Evolutionary conservation across 192 early-diverging fungal species (phyloP).

Genomic region (Umbelopsis ramanniana): DNA sequence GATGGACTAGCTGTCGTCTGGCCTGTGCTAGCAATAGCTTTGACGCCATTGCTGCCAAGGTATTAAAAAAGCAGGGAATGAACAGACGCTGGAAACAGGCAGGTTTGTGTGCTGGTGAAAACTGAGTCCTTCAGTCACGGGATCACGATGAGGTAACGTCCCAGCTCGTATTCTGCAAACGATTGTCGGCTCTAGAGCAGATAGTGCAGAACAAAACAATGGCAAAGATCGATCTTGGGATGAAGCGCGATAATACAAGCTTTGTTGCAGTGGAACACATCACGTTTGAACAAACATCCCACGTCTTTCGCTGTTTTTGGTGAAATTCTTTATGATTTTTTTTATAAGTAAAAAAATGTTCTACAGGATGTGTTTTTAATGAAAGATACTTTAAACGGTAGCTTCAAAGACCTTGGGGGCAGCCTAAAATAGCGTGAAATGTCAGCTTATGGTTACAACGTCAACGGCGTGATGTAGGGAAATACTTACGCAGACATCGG

Average conservation of each 20-base stretch:
- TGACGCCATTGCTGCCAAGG: constrained; percentile 8
- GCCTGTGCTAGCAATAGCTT: constrained; percentile 4
- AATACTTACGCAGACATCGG: constrained; percentile 78
- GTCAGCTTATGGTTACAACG: not conserved
- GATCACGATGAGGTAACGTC: constrained; percentile 14
- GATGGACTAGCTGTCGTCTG: not conserved
- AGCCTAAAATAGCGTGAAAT: constrained; percentile 42
- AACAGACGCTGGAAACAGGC: not conserved
- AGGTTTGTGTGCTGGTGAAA: not conserved
- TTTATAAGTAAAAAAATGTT: constrained; percentile 7
- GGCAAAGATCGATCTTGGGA: not conserved
- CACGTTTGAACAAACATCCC: too few relatives aligned
- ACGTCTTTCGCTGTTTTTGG: not conserved
- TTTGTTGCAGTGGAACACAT: not conserved
- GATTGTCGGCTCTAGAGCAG: too few relatives aligned
- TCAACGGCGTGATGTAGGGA: too few relatives aligned
- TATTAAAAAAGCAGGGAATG: not conserved
- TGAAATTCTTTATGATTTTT: constrained; percentile 8
- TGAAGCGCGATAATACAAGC: not conserved
- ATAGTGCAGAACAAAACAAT: too few relatives aligned
- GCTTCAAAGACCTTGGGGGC: constrained; percentile 65
- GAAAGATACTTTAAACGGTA: constrained; percentile 51
- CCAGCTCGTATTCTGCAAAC: too few relatives aligned
- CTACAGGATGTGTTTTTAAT: constrained; percentile 21
- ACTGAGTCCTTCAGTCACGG: not conserved